Evolutionary conservation across 1,139 yeast species (phyloP), one percentile per base, ranked within the genome.

Genomic region (Debaryomyces udenii): DNA sequence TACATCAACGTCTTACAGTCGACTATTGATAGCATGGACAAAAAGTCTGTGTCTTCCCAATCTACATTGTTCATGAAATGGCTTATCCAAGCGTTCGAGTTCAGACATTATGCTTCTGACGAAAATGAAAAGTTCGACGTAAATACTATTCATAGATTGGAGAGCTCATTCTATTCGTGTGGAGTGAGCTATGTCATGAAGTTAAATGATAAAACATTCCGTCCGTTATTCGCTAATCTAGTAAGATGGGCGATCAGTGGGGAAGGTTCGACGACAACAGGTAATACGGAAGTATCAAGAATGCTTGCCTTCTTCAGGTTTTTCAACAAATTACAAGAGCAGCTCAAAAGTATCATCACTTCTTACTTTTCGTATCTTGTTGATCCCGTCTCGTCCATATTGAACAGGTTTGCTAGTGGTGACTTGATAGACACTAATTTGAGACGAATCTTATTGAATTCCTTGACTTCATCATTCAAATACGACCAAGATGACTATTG

Each of bases 161-260:
- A 91, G 59, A 76, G 88, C 26, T 76, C 86, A 13, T 80, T 86
- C 60, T 85, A 86, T 55, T 70, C 77, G 35, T 80, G 91, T 61
- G 93, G 89, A 31, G 80, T 91, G 49, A 72, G 73, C 26, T 83
- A 82, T 52, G 95, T 93, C 18, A 77, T 93, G 84, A 91, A 93
- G 62, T 77, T 94, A 63, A 93, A 93, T 58, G 99, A 93, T 62
- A 89, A 89, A 69, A 79, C 83, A 10, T 94, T 93, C 77, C 80
- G 98, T 58, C 99, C 99, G 18, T 68, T 89, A 55, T 91, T 94
- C 67, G 91, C 93, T 5, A 74, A 83, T 29, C 72, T 89, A 56
- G 90, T 86, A n/a, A 81, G 93, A 61, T 93, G 99, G 99, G 95
- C 97, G 2, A 78, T 87, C 51, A 83, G 80, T 47, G 96, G 90